Evolutionary conservation across 208 protist species (phyloP).

Genomic region (Endotrypanum monterogeii): DNA sequence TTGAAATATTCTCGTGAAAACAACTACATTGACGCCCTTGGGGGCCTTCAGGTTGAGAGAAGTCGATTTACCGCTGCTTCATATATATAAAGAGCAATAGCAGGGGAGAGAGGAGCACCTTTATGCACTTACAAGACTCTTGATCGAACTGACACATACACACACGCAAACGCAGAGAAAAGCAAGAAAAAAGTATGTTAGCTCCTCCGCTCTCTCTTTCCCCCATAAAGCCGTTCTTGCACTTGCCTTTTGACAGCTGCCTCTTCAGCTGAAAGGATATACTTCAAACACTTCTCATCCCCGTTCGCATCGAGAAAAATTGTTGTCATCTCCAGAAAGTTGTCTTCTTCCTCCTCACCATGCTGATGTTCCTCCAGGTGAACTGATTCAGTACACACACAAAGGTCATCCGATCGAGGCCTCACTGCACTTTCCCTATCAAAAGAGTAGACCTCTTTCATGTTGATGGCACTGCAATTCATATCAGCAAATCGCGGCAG

Average conservation of each 20-base stretch:
- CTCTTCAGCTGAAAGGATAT: slow-evolving; percentile 14
- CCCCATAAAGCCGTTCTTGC: slow-evolving; percentile 1
- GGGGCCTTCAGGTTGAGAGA: no score
- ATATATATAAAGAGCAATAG: no score
- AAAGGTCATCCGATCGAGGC: neutral
- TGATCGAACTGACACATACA: neutral
- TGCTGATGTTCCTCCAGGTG: neutral
- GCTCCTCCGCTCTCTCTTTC: neutral
- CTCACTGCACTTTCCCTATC: neutral
- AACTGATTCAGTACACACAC: neutral
- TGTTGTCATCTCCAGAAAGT: slow-evolving; percentile 5
- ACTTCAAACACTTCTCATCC: slow-evolving; percentile 1
- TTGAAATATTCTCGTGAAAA: neutral
- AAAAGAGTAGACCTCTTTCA: neutral
- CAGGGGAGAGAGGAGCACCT: neutral
- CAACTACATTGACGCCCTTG: neutral
- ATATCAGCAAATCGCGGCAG: slow-evolving; percentile 2
- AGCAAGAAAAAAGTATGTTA: neutral
- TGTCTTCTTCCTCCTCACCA: neutral
- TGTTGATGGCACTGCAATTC: slow-evolving; percentile 4
- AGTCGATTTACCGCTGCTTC: no score
- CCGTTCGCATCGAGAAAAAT: neutral
- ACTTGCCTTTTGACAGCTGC: slow-evolving; percentile 11
- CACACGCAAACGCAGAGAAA: no score
- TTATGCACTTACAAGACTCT: neutral